phyloP scores from a whole-genome alignment of 345 rosid species.

The Garcia nutans region DNA sequence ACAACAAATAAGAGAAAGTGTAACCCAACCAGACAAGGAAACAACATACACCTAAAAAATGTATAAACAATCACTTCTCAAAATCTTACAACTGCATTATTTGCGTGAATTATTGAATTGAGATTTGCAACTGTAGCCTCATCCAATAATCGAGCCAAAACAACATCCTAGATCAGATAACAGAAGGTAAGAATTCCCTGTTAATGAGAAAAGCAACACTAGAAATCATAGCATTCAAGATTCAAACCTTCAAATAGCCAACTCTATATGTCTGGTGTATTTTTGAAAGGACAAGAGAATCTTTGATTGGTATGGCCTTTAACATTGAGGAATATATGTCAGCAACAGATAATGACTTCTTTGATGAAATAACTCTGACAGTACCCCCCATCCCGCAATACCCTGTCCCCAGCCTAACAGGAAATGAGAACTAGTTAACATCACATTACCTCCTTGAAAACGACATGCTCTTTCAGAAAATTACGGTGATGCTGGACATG shows the following conservation, averaged over 20 bases:
- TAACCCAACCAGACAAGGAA: background rate
- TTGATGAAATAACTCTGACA: background rate
- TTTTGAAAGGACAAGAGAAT: constrained; percentile 65
- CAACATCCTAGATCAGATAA: constrained; percentile 67
- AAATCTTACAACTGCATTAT: constrained; percentile 72
- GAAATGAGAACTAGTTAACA: constrained; percentile 1
- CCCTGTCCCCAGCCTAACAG: constrained; percentile 12
- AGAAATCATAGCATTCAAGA: constrained; percentile 19
- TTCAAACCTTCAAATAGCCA: constrained; percentile 80
- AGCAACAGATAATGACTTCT: constrained; percentile 10
- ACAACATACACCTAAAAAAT: background rate
- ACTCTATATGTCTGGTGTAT: constrained; percentile 87
- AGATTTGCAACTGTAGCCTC: constrained; percentile 65
- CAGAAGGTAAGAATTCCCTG: constrained; percentile 17
- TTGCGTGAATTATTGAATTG: constrained; percentile 64
- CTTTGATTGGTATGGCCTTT: constrained; percentile 79
- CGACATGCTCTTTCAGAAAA: constrained; percentile 69
- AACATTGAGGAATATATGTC: constrained; percentile 6
- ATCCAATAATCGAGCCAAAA: constrained; percentile 89
- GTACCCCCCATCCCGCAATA: background rate
- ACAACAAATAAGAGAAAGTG: background rate
- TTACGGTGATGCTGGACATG: constrained; percentile 63
- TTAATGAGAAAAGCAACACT: constrained; percentile 16
- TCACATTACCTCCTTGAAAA: constrained; percentile 80
- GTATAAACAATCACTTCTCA: constrained; percentile 9